phyloP scores from a whole-genome alignment of 306 rosid genomes.

The Prunus armeniaca region DNA sequence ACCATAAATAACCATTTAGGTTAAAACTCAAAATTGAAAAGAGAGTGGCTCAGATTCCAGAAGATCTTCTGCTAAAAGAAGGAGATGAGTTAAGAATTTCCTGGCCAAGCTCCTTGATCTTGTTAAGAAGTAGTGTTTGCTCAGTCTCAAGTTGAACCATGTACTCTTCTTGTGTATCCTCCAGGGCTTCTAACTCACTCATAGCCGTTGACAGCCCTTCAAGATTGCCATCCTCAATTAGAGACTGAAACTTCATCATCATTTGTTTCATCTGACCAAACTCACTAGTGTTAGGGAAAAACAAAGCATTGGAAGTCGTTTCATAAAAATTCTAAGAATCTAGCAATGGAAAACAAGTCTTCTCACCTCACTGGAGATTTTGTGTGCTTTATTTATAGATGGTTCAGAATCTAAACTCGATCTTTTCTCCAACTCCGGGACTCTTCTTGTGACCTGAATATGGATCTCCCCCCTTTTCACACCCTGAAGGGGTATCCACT shows the following conservation, averaged over 20 bases:
- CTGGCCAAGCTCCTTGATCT: constrained; percentile 74
- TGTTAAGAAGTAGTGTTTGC: constrained; percentile 79
- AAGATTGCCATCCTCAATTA: constrained; percentile 63
- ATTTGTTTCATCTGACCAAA: constrained; percentile 68
- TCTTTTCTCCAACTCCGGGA: constrained; percentile 62
- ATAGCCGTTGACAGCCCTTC: constrained; percentile 57
- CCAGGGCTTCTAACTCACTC: constrained; percentile 69
- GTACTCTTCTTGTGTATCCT: constrained; percentile 71
- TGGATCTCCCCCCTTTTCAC: constrained; percentile 91
- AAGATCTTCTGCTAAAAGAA: constrained; percentile 42
- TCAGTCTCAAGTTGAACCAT: constrained; percentile 77
- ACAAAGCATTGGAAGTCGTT: neutral
- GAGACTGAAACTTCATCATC: constrained; percentile 52
- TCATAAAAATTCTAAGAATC: neutral
- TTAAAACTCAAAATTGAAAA: neutral
- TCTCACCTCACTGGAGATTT: constrained; percentile 70
- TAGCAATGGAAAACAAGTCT: constrained; percentile 13
- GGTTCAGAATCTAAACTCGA: constrained; percentile 61
- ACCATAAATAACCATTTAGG: neutral
- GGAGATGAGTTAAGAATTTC: constrained; percentile 69
- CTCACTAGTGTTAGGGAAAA: neutral
- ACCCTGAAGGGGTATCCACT: constrained; percentile 98
- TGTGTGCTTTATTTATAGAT: constrained; percentile 64
- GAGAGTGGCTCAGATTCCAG: constrained; percentile 24
- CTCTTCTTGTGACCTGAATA: constrained; percentile 77